Conservation (phyloP, 306 rosid species). For the Myrica gale region DNA sequence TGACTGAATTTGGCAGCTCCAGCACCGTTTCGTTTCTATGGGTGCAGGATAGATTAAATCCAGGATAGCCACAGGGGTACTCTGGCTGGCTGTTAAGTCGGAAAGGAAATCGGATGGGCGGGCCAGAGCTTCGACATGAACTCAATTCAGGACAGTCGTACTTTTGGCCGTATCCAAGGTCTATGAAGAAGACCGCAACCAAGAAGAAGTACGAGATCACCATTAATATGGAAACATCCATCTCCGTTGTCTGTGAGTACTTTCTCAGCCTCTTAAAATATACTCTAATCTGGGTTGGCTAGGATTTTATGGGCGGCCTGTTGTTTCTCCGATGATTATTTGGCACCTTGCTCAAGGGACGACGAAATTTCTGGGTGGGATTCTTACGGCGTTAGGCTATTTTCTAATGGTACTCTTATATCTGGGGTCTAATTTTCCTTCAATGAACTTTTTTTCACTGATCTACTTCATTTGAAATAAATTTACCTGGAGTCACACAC, state of each 20-base stretch:
- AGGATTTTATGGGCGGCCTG: too few species aligned
- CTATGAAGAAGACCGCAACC: background rate
- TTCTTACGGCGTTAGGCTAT: too few species aligned
- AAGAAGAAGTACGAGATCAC: conserved; percentile 4
- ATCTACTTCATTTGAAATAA: too few species aligned
- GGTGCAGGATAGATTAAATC: conserved; percentile 3
- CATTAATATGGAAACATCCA: background rate
- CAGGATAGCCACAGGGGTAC: conserved; percentile 6
- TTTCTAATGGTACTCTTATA: too few species aligned
- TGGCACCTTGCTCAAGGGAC: too few species aligned
- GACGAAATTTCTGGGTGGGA: too few species aligned
- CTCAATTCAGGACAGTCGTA: conserved; percentile 4
- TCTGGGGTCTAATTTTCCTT: too few species aligned
- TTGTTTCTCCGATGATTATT: too few species aligned
- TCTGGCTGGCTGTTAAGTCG: conserved; percentile 15
- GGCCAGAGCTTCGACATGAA: conserved; percentile 23
- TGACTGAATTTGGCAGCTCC: background rate
- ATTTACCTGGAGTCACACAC: too few species aligned
- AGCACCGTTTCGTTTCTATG: background rate
- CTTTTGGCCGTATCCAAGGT: conserved; percentile 6
- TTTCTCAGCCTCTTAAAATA: too few species aligned
- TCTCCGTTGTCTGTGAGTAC: background rate
- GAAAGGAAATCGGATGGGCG: conserved; percentile 39
- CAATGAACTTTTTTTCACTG: too few species aligned
- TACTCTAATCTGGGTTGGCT: too few species aligned